Evolutionary conservation across 257 asterid genomes (phyloP), one percentile per base, ranked within the genome.

Genomic region (Gentiana straminea): DNA sequence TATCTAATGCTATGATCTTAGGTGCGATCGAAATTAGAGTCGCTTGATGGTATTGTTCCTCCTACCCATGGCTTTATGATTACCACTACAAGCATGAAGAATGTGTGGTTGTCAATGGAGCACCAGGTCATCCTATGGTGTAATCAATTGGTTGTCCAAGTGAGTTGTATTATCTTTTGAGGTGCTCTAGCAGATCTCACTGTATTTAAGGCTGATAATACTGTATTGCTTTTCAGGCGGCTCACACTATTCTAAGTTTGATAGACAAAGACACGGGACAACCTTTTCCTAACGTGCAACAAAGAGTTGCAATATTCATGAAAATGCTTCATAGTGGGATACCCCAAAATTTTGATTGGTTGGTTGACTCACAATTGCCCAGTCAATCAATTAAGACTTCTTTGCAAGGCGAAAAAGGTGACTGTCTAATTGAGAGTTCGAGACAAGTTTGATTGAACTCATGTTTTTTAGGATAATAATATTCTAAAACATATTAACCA

Each of bases 41-140:
- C 88, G 57, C 97, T 91, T 74, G 89, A 87, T 64, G 97, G 93
- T 58, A 87, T 91, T 68, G 95, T 87, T 67, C 98, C 98, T 73
- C 82, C 83, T 58, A 79, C 94, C 51, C 95, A 91, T 77, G 95
- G 98, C 52, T 81, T 91, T 72, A 83, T 77, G 81, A 81, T 91
- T 58, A 81, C 86, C 78, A 87, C 90, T 78, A 87, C 87, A 51
- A 71, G 86, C 67, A 81, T 83, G 81, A 87, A 73, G 68, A 91
- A 84, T 64, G 98, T 87, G 57, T 91, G 96, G 96, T 68, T 91
- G 83, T 84, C 98, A 32, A 91, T 91, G 98, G 98, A 91, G 77
- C 98, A 91, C 77, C 98, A 91, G 84, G 97, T 82, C 73, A 91
- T 91, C 62, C 65, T 83, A 54, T 83, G 93, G 93, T 83, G 93